Percentiles rank a stretch among this genome's conserved stretches.
Evolutionary conservation across 2,329 filamentous ascomycete genomes (phyloP).

Genomic region (Aspergillus pseudonomiae): DNA sequence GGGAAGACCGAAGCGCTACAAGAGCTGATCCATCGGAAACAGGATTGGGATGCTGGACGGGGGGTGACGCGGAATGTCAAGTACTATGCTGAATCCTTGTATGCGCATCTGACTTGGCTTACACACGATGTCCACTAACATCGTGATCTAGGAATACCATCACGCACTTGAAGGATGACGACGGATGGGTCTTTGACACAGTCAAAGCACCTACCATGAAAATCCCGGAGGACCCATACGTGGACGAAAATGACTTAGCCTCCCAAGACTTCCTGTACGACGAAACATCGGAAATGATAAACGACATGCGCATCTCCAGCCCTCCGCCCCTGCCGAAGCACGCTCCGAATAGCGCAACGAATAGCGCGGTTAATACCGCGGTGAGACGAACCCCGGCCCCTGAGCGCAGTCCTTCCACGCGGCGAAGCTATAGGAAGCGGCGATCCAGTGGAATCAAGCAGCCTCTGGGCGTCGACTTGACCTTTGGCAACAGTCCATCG

Average conservation of each 20-base stretch:
- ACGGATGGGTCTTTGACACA: conserved; percentile 96
- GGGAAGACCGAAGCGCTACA: conserved; percentile 87
- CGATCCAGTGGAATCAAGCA: conserved; percentile 63
- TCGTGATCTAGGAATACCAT: conserved; percentile 61
- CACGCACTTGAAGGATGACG: conserved; percentile 63
- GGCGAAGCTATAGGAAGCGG: conserved; percentile 44
- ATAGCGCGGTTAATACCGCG: conserved; percentile 64
- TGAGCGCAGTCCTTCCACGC: conserved; percentile 45
- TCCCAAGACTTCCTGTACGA: conserved; percentile 36
- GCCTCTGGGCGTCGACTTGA: conserved; percentile 85
- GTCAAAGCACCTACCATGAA: conserved; percentile 71
- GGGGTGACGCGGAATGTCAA: conserved; percentile 71
- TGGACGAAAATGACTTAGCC: conserved; percentile 49
- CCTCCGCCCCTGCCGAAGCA: conserved; percentile 54
- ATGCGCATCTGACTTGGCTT: conserved; percentile 31
- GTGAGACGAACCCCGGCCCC: conserved; percentile 52
- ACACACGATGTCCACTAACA: conserved; percentile 18
- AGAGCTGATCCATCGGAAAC: conserved; percentile 79
- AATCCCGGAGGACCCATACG: conserved; percentile 57
- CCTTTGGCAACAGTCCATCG: conserved; percentile 89
- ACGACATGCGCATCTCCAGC: conserved; percentile 41
- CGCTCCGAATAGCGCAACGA: conserved; percentile 49
- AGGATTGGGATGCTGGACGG: conserved; percentile 77
- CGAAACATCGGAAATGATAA: conserved; percentile 43
- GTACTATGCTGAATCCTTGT: conserved; percentile 92